Evolutionary conservation across 2,329 filamentous ascomycete genomes (phyloP).

Genomic region (Cladosporium austrohemisphaericum): DNA sequence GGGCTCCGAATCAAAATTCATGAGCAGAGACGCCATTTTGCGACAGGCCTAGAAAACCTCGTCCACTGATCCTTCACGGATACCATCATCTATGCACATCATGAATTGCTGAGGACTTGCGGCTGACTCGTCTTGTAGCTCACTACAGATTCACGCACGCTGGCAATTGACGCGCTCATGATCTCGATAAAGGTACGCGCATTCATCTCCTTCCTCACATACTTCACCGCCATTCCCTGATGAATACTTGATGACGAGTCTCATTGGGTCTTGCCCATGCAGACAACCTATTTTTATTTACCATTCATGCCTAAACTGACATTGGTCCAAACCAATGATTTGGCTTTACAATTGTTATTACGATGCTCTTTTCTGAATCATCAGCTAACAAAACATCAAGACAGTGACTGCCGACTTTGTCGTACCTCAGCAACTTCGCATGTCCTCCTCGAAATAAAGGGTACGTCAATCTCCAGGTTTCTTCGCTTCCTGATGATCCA

Average conservation of each 20-base stretch:
- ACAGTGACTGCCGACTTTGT: not conserved
- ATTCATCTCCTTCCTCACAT: slow-evolving; percentile 2
- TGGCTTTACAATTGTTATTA: slow-evolving; percentile 2
- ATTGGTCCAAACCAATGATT: slow-evolving; percentile 13
- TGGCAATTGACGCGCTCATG: no score
- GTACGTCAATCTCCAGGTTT: slow-evolving; percentile 10
- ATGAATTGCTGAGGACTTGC: no score
- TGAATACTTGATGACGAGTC: slow-evolving; percentile 40
- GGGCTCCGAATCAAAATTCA: slow-evolving; percentile 34
- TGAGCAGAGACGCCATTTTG: slow-evolving; percentile 37
- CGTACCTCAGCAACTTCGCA: not conserved
- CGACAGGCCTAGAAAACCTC: slow-evolving; percentile 45
- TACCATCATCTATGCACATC: not conserved
- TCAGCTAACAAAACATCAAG: slow-evolving; percentile 41
- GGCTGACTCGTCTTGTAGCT: slow-evolving; percentile 8
- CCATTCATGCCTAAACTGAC: slow-evolving; percentile 36
- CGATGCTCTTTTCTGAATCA: slow-evolving; percentile 25
- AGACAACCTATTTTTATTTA: slow-evolving; percentile 34
- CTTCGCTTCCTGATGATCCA: slow-evolving; percentile 29
- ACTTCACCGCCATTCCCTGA: slow-evolving; percentile 23
- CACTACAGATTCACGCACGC: not conserved
- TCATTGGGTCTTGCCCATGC: slow-evolving; percentile 37
- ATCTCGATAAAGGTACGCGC: slow-evolving; percentile 3
- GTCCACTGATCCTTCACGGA: slow-evolving; percentile 35
- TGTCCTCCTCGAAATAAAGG: slow-evolving; percentile 4